Conservation (phyloP, 305 asterid genomes). For the Fraxinus nigra region DNA sequence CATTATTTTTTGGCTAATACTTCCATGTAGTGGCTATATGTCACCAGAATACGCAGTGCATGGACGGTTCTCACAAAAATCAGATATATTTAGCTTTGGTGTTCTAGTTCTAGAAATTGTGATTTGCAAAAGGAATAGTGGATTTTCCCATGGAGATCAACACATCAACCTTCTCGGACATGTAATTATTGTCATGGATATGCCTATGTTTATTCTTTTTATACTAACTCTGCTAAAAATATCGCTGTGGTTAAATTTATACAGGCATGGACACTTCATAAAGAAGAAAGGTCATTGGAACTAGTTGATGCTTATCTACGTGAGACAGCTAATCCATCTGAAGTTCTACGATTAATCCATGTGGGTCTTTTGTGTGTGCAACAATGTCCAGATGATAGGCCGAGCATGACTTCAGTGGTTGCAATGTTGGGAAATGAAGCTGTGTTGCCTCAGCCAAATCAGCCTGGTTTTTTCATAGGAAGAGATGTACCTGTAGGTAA, state of each 20-base stretch:
- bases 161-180: conserved; percentile 28
- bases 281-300: neutral
- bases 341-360: neutral
- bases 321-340: neutral
- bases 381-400: no score
- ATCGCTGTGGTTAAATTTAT: no score
- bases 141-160: conserved; percentile 24
- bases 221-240: neutral
- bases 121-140: conserved; percentile 34
- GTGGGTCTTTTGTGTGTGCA: neutral
- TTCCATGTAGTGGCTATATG: conserved; percentile 38
- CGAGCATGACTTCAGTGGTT: neutral
- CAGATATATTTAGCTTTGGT: conserved; percentile 43
- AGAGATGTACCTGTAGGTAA: neutral
- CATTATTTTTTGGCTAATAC: neutral
- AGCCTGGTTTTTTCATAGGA: neutral
- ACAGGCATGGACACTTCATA: neutral
- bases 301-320: neutral
- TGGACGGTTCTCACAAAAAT: conserved; percentile 44
- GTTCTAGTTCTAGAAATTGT: conserved; percentile 36
- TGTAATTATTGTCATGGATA: neutral
- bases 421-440: neutral
- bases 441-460: neutral
- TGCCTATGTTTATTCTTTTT: neutral
- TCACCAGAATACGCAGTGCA: conserved; percentile 43